A percentile compares a stretch with the other conserved stretches of the same genome.
Evolutionary conservation across 164 flowering plant genomes (phyloP).

Genomic region (Piper betle): DNA sequence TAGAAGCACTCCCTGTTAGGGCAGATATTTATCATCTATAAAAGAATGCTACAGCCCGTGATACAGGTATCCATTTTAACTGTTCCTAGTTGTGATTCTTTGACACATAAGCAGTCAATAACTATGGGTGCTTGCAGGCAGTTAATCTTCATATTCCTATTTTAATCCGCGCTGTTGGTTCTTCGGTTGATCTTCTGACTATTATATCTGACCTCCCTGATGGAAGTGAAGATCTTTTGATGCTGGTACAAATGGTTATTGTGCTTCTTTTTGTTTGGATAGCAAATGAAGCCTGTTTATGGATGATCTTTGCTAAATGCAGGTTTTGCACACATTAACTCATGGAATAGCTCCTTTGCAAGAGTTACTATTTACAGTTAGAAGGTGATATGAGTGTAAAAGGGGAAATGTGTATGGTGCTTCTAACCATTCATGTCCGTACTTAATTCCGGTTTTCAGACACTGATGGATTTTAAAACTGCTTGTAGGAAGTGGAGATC

Average conservation of each 20-base stretch:
- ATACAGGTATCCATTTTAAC: slow-evolving; percentile 44
- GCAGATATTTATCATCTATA: slow-evolving; percentile 60
- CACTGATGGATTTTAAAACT: slow-evolving; percentile 5
- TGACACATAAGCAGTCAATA: slow-evolving; percentile 2
- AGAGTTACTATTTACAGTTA: slow-evolving; percentile 48
- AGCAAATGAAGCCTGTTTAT: not conserved
- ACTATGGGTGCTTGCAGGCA: slow-evolving; percentile 44
- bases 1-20: slow-evolving; percentile 89
- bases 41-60: slow-evolving; percentile 41
- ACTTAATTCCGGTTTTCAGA: not conserved
- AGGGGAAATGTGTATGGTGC: slow-evolving; percentile 29
- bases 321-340: slow-evolving; percentile 84
- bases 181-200: slow-evolving; percentile 70
- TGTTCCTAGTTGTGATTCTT: not conserved
- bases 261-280: not conserved
- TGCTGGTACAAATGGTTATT: slow-evolving; percentile 38
- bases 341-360: slow-evolving; percentile 70
- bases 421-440: not conserved
- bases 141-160: slow-evolving; percentile 77
- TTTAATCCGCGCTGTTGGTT: slow-evolving; percentile 81
- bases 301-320: slow-evolving; percentile 4
- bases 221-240: slow-evolving; percentile 77
- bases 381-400: slow-evolving; percentile 55
- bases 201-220: slow-evolving; percentile 78
- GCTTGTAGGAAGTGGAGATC: slow-evolving; percentile 71